Conservation (phyloP, 305 asterid genomes). For the Fraxinus dipetala region DNA sequence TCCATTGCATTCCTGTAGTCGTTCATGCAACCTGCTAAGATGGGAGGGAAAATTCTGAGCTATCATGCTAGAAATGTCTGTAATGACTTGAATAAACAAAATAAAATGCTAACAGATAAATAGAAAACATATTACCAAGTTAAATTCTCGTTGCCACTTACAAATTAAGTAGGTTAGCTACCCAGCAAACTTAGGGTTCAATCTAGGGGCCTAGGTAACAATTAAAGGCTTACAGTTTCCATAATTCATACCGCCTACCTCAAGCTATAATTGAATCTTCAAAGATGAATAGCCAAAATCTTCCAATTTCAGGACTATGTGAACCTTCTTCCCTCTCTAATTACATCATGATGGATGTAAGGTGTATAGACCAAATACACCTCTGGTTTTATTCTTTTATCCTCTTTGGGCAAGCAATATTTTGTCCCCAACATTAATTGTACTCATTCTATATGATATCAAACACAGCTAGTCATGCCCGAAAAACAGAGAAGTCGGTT, state of each 20-base stretch:
- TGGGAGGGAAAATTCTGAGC: conserved; percentile 26
- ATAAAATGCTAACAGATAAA: not conserved
- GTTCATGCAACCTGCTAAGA: conserved; percentile 71
- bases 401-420: not conserved
- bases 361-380: not conserved
- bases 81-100: not conserved
- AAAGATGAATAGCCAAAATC: conserved; percentile 8
- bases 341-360: not conserved
- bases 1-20: conserved; percentile 91
- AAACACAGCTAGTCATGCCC: not conserved
- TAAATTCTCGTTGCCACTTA: not conserved
- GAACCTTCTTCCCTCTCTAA: not conserved
- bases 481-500: not conserved
- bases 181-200: conserved; percentile 17
- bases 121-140: not conserved
- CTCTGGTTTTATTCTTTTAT: not conserved
- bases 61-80: not conserved
- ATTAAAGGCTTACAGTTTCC: not conserved
- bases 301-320: conserved; percentile 1
- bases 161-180: not conserved
- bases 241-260: not conserved
- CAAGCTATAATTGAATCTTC: conserved; percentile 3
- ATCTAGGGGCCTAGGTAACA: conserved; percentile 1
- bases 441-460: not conserved
- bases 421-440: not conserved